Evolutionary conservation across 805 yeast species (phyloP), one percentile per base, ranked within the genome.

Genomic region (Blastobotrys americana): DNA sequence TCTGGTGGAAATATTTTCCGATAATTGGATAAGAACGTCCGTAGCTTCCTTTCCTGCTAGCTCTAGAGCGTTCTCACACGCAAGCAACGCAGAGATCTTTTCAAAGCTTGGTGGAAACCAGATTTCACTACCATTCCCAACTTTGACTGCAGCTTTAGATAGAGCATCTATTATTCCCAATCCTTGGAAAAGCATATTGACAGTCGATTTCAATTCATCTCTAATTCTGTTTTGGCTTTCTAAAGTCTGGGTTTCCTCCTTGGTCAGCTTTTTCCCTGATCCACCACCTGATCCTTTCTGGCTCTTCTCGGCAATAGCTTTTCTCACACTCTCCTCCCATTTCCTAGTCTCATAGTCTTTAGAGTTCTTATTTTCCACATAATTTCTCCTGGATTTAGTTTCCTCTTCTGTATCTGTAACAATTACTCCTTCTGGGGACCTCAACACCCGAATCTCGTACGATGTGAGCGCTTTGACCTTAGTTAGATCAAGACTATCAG

Each of bases 321-420:
- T 78, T 55, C 90, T 77, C 25, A 93, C 74, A 42, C 76, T 75
- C 53, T 82, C 88, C 59, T 93, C 98, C 97, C 97, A 90, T 60
- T 85, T 79, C 47, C 76, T 67, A 2, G 89, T 83, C 55, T 83
- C 95, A 55, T 86, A 86, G 56, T 88, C 96, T 58, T 81, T 88
- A 1, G 85, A 68, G 59, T 85, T 85, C 59, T 84, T 85, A 57
- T 77, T 77, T 10, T 78, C 77, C 3, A 65, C 68, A 27, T 64
- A 64, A 25, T 68, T 66, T 10, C 67, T 64, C 56, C 69, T 73
- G 21, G 45, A 43, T 2, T 44, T 65, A 66, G 21, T 58, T 3
- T 25, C 5, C 3, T 13, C 35, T 4, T 48, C 54, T 3, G 42
- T 22, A 25, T 38, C 79, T 16, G 79, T 64, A 2, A 83, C 93